Evolutionary conservation across 2,329 filamentous ascomycete genomes (phyloP).

Genomic region (Trichophaea hybrida): DNA sequence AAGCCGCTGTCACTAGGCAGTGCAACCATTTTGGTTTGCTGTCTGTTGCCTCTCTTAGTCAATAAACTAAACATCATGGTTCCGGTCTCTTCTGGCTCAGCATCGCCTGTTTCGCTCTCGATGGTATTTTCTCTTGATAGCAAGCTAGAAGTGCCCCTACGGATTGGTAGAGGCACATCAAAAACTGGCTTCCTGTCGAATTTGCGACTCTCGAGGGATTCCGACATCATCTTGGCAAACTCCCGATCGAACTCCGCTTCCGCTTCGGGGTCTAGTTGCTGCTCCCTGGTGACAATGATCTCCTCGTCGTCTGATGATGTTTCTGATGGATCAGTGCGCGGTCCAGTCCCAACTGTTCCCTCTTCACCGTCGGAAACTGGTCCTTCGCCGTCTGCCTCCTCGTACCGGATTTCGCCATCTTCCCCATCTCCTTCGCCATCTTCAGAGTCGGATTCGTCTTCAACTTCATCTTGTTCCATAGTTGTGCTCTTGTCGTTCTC

Average conservation of each 20-base stretch:
- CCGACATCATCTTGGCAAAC: constrained; percentile 95
- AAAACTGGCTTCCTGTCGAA: constrained; percentile 91
- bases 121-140: constrained; percentile 42
- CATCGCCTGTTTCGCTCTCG: constrained; percentile 31
- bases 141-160: constrained; percentile 33
- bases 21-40: constrained; percentile 43
- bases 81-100: constrained; percentile 26
- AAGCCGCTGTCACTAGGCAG: constrained; percentile 70
- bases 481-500: constrained; percentile 58
- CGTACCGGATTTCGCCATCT: constrained; percentile 34
- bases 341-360: constrained; percentile 2
- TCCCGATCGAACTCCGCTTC: constrained; percentile 97
- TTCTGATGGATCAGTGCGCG: neutral
- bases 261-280: constrained; percentile 78
- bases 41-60: constrained; percentile 89
- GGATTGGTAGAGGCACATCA: constrained; percentile 93
- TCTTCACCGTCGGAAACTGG: constrained; percentile 9
- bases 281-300: constrained; percentile 78
- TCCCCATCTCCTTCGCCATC: constrained; percentile 32
- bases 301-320: constrained; percentile 43
- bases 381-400: constrained; percentile 24
- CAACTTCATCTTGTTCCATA: constrained; percentile 45
- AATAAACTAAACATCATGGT: constrained; percentile 97
- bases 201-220: constrained; percentile 88
- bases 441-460: constrained; percentile 39